A percentile compares a stretch with the other conserved stretches of the same genome.
Conservation (phyloP, 148 eudicot genomes). For the Heliosperma pusillum region DNA sequence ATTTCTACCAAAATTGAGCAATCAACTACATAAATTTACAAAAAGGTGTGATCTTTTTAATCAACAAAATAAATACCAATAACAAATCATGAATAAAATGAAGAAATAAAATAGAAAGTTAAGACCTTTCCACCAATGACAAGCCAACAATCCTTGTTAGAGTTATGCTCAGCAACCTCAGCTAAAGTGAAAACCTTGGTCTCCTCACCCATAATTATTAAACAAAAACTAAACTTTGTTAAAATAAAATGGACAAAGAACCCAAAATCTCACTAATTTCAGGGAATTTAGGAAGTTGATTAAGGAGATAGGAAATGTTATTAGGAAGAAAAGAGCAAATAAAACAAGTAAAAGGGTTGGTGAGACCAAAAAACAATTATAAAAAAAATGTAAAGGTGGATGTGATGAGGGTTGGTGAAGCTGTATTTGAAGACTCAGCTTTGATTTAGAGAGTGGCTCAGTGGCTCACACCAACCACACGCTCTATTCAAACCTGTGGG, state of each 20-base stretch:
- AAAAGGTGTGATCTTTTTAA: background rate
- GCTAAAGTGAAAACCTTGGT: slow-evolving; percentile 59
- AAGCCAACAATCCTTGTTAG: slow-evolving; percentile 82
- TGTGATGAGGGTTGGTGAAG: slow-evolving; percentile 14
- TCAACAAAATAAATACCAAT: background rate
- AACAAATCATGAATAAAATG: too few species aligned
- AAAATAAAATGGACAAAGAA: too few species aligned
- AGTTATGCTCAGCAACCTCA: slow-evolving; percentile 67
- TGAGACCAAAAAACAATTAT: slow-evolving; percentile 11
- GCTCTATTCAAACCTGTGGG: background rate
- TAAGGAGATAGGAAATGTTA: background rate
- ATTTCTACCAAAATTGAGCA: background rate
- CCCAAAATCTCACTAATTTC: background rate
- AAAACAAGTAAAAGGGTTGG: slow-evolving; percentile 7
- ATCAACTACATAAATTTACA: background rate
- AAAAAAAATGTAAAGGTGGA: background rate
- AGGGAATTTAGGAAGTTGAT: background rate
- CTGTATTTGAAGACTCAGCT: background rate
- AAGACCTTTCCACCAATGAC: slow-evolving; percentile 75
- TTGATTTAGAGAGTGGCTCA: background rate
- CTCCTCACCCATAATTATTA: slow-evolving; percentile 42
- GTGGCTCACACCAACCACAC: slow-evolving; percentile 25
- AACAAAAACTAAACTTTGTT: too few species aligned
- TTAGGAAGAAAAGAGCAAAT: background rate
- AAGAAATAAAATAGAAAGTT: background rate